Base-by-base conservation (phyloP, 106 monocot genomes). In the Cymbidium sinense region DNA sequence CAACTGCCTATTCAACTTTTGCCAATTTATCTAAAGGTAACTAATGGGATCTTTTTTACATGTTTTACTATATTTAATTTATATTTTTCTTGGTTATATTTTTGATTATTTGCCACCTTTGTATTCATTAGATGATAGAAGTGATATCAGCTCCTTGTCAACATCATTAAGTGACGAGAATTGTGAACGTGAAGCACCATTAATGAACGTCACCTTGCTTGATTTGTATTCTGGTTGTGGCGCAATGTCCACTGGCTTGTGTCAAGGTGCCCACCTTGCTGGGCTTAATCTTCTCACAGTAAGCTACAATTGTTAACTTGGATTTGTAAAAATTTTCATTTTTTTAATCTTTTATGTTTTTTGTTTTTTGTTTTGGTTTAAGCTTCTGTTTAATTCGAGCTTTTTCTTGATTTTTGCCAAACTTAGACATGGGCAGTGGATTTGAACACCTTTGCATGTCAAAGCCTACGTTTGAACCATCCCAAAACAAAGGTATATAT, bases 171-270 rank as follows among this genome's bases (percentile, higher is more conserved):
- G 74, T 52, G 54, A 34, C 2, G 50, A 34, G 12, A 18, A 9
- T 34, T 19, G 15, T 21, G 76, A 76, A 33, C 10, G 5, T 33
- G 54, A 54, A 55, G 34, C 28, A 33, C 17, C 41, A 13, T 19
- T 35, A 23, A 23, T 64, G 13, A 55, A 36, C 25, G 77, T 20
- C 20, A 39, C 76, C 34, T 44, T 86, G 8, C 81, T 86, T 39
- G 85, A 86, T 58, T 74, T 86, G 27, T 86, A 81, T 33, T 88
- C 83, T 50, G 91, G 91, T 29, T 91, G 91, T 75, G 91, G 91
- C 0, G 91, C 91, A 28, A 88, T 91, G 91, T 91, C 91, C 1
- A 91, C 91, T 20, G 91, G 91, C 11, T 75, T 91, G 15, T 91
- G 91, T 55, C 79, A 84, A 50, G 91, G 91, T n/a, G 84, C 91